Evolutionary conservation across 345 rosid species (phyloP), one percentile per base, ranked within the genome.

Genomic region (Sonneratia alba): DNA sequence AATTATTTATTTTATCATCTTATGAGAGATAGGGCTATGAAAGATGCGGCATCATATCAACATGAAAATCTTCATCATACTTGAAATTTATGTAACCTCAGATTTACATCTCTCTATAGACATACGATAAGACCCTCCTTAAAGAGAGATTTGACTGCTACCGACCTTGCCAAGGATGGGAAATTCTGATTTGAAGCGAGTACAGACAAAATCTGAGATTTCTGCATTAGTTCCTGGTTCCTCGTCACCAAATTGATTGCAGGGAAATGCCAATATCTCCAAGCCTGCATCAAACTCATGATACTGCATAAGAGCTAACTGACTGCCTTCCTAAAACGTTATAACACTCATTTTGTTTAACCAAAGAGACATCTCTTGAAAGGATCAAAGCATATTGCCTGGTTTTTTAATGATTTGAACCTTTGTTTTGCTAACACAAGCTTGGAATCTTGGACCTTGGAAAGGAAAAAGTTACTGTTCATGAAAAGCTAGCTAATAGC

Each of bases 181-280:
- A 77, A 88, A 91, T 78, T 93, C 97, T 36, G 97, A 88, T 77
- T 86, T 91, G 78, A 93, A 93, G 34, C 81, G 81, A 61, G 89
- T 85, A 79, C 98, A 93, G 2, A 87, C 97, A 76, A 83, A 83
- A 48, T 88, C 87, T 7, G 79, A 64, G 55, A 91, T 91, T 80
- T 93, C 81, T 45, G 81, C 81, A 77, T 77, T 88, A 68, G 75
- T 86, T 79, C 96, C 98, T 0, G 94, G 94, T 80, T 93, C 98
- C 88, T 93, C 91, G 19, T 87, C 87, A 0, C 86, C 91, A 76
- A 93, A 93, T 75, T 91, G 97, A 81, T 93, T 93, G 84, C 97
- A 91, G 11, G 98, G 97, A 76, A 91, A 93, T 67, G 94, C 96
- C 75, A 88, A 70, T 77, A 93, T 88, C 83, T 91, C 94, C 13